Evolutionary conservation across 176 grass and related monocot genomes (phyloP), one percentile per base, ranked within the genome.

Genomic region (Thalia dealbata): DNA sequence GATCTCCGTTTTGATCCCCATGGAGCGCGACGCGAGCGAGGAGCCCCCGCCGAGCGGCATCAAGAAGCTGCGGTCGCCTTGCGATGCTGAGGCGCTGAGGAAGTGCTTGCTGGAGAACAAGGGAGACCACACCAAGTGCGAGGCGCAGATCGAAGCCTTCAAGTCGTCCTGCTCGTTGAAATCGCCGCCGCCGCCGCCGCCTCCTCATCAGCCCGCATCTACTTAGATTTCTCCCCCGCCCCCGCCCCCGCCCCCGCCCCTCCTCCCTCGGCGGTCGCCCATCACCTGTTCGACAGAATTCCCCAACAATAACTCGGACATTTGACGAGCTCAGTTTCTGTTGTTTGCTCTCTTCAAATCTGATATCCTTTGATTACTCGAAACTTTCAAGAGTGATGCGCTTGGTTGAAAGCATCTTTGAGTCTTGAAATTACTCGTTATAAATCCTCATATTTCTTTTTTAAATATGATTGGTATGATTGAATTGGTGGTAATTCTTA

Each of bases 31-130:
- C 24, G 28, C 3, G 12, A 15, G 51, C 11, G 63, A 16, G 28
- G 66, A 78, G 18, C 15, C 4, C 26, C 32, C 22, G 52, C 32
- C 27, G 52, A 50, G 19, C 18, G 71, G 54, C 58, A 74, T 42
- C 55, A 74, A 82, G 41, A 78, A 76, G 73, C 61, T 61, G 22
- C n/a, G n/a, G n/a, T 78, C 83, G 2, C 64, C 82, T 41, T 96
- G 92, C 44, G 84, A 91, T 28, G 82, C 91, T 14, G 84, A 89
- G 74, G 92, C 84, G 11, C 76, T 89, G 24, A 78, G 82, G 72
- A 91, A 84, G 77, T 96, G 89, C 82, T 77, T 96, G 32, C 82
- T 87, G 78, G 82, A 87, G 73, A 92, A 96, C 82, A 96, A 96
- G 66, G 89, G 89, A 24, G 84, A 96, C 73, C 80, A 79, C 50